These are phyloP conservation scores for Flaveria ramosissima DNA, from an alignment of 129 eudicot genomes.

Conservation along the genomic window DNA sequence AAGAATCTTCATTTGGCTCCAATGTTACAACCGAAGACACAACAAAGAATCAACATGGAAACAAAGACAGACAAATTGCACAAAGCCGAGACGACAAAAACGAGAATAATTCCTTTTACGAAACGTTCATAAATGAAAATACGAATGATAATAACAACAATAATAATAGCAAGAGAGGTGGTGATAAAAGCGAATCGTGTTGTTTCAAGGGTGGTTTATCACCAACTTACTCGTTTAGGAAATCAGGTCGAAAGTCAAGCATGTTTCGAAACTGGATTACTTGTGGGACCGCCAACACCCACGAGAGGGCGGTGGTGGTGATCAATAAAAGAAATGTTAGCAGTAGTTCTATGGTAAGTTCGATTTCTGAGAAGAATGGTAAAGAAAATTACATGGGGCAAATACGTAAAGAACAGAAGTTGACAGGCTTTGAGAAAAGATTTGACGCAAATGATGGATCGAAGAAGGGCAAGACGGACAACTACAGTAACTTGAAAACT, in stretches of 20 bases:
- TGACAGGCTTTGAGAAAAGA: slow-evolving; percentile 52
- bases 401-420: slow-evolving; percentile 37
- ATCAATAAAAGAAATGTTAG: slow-evolving; percentile 36
- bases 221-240: slow-evolving; percentile 28
- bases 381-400: slow-evolving; percentile 30
- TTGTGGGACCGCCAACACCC: slow-evolving; percentile 60
- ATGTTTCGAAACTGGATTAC: slow-evolving; percentile 57
- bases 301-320: slow-evolving; percentile 51
- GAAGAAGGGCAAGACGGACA: slow-evolving; percentile 42
- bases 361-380: slow-evolving; percentile 32
- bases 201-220: slow-evolving; percentile 18
- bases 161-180: slow-evolving; percentile 33
- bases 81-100: slow-evolving; percentile 22
- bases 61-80: slow-evolving; percentile 4
- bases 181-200: slow-evolving; percentile 12
- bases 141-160: slow-evolving; percentile 13
- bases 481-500: slow-evolving; percentile 28
- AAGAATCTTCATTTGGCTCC: slow-evolving; percentile 57
- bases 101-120: slow-evolving; percentile 29
- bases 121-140: slow-evolving; percentile 18
- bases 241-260: slow-evolving; percentile 46
- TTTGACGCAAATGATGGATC: slow-evolving; percentile 43
- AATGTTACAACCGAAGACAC: slow-evolving; percentile 60
- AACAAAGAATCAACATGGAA: slow-evolving; percentile 38
- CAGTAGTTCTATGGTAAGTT: slow-evolving; percentile 23